phyloP scores from a whole-genome alignment of 805 yeast genomes.

The Starmerella riodocensis region DNA sequence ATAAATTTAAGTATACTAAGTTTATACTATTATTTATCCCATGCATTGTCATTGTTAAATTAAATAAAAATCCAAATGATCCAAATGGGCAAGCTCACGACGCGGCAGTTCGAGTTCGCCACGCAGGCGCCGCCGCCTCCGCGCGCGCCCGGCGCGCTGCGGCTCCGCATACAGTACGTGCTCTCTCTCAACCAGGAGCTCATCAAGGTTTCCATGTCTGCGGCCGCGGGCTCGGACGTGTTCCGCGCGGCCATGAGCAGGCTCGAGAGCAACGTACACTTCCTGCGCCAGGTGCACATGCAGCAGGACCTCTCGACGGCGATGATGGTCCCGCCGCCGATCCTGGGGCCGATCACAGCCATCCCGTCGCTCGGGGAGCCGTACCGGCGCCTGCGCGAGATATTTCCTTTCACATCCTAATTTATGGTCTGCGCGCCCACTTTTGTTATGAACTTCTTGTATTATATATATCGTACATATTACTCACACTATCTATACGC shows the following conservation, averaged over 20 bases:
- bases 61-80: too few species aligned
- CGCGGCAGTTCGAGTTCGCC: slow-evolving; percentile 16
- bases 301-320: slow-evolving; percentile 4
- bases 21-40: too few species aligned
- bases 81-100: slow-evolving; percentile 6
- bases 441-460: too few species aligned
- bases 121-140: slow-evolving; percentile 16
- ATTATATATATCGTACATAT: too few species aligned
- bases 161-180: slow-evolving; percentile 14
- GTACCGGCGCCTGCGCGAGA: slow-evolving; percentile 24
- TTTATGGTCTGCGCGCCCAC: too few species aligned
- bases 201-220: slow-evolving; percentile 9
- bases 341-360: slow-evolving; percentile 24
- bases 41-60: too few species aligned
- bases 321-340: slow-evolving; percentile 21
- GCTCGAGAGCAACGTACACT: slow-evolving; percentile 27
- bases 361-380: slow-evolving; percentile 25
- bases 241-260: slow-evolving; percentile 25
- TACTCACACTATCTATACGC: too few species aligned
- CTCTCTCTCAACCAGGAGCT: slow-evolving; percentile 20
- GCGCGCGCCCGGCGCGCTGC: slow-evolving; percentile 7
- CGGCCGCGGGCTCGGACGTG: slow-evolving; percentile 7
- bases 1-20: too few species aligned
- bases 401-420: slow-evolving; percentile 25
- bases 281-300: slow-evolving; percentile 20